Base-by-base conservation (phyloP, 495 filamentous ascomycete genomes). In the Rostrohypoxylon terebratum region DNA sequence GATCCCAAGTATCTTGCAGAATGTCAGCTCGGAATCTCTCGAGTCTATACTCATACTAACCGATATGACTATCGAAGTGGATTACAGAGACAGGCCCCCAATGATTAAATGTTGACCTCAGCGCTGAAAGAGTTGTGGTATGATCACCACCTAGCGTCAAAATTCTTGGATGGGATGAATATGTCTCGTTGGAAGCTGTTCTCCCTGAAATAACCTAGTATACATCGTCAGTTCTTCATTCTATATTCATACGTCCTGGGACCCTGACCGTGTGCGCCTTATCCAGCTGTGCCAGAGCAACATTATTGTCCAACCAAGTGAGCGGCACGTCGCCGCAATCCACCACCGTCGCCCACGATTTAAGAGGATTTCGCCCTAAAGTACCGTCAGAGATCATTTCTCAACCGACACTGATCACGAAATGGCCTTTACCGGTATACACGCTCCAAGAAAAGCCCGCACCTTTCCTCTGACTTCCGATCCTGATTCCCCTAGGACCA, bases 281-380 rank as follows among this genome's bases (percentile, higher is more conserved):
- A 76, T 92, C 91, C 54, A 94, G 90, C 73, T 92, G 91, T 63
- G 88, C 85, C 63, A 94, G 87, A 4, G 92, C 91, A 61, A 87
- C 89, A n/a, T 85, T 86, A 73, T 93, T 93, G 77, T 94, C 92
- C 66, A 87, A 81, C 62, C 81, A 81, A 0, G 91, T 93, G 16
- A 93, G 84, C 0, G 89, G 89, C 45, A 92, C 90, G 77, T 94
- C 91, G 44, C 91, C 92, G 72, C 92, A 94, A 78, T 94, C 92
- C 4, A 94, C 77, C 14, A 94, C 82, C 14, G 80, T 88, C 57
- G 91, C 85, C 78, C 90, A 92, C 64, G 85, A 87, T 50, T 83
- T 84, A 77, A 92, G 65, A 14, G 77, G 72, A 38, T 80, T 77
- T 54, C 65, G 71, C 9, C 74, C 78, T 80, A 44, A 4, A 9